Conservation (phyloP, 129 eudicot genomes). For the Flaveria trinervia region DNA sequence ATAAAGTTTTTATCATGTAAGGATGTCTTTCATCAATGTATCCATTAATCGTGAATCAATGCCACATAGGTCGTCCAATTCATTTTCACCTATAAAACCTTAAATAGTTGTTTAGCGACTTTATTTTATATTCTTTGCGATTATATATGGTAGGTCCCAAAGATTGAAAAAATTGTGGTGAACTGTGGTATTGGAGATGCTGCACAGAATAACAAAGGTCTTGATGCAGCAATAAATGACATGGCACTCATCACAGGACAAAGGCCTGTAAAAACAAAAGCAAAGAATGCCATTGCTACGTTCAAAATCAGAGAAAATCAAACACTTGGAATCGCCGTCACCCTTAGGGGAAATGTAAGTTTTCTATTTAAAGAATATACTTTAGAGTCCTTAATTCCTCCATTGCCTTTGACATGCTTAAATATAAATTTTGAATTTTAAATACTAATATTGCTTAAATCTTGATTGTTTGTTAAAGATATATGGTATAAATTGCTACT, state of each 20-base stretch:
- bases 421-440: not conserved
- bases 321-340: conserved; percentile 82
- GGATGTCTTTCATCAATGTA: too few relatives aligned
- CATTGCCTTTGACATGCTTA: not conserved
- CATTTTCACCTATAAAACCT: too few relatives aligned
- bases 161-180: conserved; percentile 73
- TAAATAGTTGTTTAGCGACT: too few relatives aligned
- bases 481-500: too few relatives aligned
- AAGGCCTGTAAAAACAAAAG: conserved; percentile 89
- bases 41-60: too few relatives aligned
- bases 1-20: too few relatives aligned
- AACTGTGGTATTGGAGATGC: conserved; percentile 99
- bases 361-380: not conserved
- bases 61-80: too few relatives aligned
- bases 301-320: conserved; percentile 83
- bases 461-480: not conserved
- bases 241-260: conserved; percentile 93
- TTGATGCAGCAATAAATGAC: conserved; percentile 86
- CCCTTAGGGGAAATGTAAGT: conserved; percentile 88
- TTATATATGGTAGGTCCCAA: conserved; percentile 63
- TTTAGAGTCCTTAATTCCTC: not conserved
- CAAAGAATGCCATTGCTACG: conserved; percentile 87
- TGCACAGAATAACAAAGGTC: conserved; percentile 88
- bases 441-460: not conserved
- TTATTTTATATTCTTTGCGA: not conserved